Conservation (phyloP, 1,284 basidiomycete genomes). For the Ustilago curta region DNA sequence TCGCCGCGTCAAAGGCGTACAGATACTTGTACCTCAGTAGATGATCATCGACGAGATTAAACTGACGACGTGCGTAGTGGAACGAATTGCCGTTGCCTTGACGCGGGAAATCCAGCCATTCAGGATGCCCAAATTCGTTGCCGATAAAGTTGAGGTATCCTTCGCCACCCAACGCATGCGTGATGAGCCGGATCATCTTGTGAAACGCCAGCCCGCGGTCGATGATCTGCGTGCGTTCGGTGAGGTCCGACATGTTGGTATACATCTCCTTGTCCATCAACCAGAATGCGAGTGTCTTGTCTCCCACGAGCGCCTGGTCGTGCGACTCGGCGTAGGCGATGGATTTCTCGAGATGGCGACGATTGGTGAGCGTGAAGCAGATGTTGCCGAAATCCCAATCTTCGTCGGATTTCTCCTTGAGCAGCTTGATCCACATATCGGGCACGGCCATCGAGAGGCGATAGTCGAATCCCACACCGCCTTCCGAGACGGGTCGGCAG, state of each 20-base stretch:
- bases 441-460: conserved; percentile 97
- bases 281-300: conserved; percentile 95
- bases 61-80: conserved; percentile 89
- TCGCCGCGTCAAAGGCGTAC: conserved; percentile 91
- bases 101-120: conserved; percentile 99
- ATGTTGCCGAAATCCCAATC: conserved; percentile 91
- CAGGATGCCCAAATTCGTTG: conserved; percentile 97
- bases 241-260: conserved; percentile 85
- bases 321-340: conserved; percentile 96
- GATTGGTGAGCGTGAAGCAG: conserved; percentile 88
- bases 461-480: conserved; percentile 97
- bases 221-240: conserved; percentile 85
- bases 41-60: conserved; percentile 89
- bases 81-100: conserved; percentile 94
- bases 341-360: conserved; percentile 88
- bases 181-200: conserved; percentile 95
- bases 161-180: conserved; percentile 92
- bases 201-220: conserved; percentile 90
- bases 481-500: conserved; percentile 81
- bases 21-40: conserved; percentile 90
- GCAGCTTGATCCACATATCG: conserved; percentile 99
- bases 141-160: conserved; percentile 98
- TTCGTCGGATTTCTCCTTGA: conserved; percentile 90
- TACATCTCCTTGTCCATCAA: conserved; percentile 99
- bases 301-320: conserved; percentile 96